Conservation (phyloP, 164 flowering plant species). For the Berberis thunbergii region DNA sequence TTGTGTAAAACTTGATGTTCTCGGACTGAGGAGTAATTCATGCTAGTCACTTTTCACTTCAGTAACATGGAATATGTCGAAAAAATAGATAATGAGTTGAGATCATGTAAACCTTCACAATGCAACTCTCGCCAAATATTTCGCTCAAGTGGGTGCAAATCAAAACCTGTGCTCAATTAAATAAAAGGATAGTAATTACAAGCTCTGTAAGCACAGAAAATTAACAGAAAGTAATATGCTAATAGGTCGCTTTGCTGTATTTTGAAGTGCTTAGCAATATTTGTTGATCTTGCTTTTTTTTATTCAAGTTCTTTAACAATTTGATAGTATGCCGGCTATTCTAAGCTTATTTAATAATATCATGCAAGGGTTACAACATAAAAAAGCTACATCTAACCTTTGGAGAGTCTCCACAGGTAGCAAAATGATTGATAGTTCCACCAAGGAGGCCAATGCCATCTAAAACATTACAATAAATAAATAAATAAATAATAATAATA, state of each 20-base stretch:
- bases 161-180: conserved; percentile 51
- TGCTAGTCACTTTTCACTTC: not conserved
- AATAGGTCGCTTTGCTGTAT: not conserved
- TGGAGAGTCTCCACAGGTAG: conserved; percentile 55
- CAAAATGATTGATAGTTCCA: conserved; percentile 75
- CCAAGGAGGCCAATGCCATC: conserved; percentile 98
- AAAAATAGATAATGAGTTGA: not conserved
- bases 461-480: conserved; percentile 15
- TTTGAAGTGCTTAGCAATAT: too few species aligned
- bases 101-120: conserved; percentile 40
- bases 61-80: too few species aligned
- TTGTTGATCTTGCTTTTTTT: too few species aligned
- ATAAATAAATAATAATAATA: too few species aligned
- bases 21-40: conserved; percentile 42
- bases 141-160: conserved; percentile 91
- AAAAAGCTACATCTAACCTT: conserved; percentile 41
- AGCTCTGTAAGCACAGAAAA: not conserved
- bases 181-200: not conserved
- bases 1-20: conserved; percentile 69
- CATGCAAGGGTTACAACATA: not conserved
- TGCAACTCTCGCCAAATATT: conserved; percentile 50
- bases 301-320: not conserved
- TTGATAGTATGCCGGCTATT: not conserved
- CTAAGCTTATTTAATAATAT: too few species aligned
- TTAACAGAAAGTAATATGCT: not conserved